phyloP scores from a whole-genome alignment of 2,329 filamentous ascomycete species.

The Aspergillus sp. region DNA sequence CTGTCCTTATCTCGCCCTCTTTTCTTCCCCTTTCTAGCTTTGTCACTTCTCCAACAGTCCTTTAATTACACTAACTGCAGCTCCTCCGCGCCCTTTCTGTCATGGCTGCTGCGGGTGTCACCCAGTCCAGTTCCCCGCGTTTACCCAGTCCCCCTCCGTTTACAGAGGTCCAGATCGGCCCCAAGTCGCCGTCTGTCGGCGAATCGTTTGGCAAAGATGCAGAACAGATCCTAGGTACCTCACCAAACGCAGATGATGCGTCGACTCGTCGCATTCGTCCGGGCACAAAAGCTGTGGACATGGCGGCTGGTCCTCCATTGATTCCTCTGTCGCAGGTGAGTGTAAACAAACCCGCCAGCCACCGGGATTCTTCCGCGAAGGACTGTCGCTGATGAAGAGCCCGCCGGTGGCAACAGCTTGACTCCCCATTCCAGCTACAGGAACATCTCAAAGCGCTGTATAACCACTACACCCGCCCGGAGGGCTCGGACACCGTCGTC shows the following conservation, averaged over 20 bases:
- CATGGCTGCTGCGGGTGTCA: constrained; percentile 48
- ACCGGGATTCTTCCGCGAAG: not conserved
- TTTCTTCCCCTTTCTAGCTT: constrained; percentile 1
- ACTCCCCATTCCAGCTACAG: constrained; percentile 95
- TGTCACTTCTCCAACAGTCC: not conserved
- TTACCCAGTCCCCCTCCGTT: constrained; percentile 93
- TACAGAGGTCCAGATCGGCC: constrained; percentile 87
- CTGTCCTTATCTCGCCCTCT: constrained; percentile 7
- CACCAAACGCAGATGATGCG: constrained; percentile 66
- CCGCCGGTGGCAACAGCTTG: constrained; percentile 61
- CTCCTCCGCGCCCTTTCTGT: constrained; percentile 11
- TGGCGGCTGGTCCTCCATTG: constrained; percentile 87
- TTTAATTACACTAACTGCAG: constrained; percentile 7
- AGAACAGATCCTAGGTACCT: constrained; percentile 51
- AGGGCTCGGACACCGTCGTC: constrained; percentile 57
- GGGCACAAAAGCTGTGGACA: constrained; percentile 86
- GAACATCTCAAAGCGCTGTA: constrained; percentile 94
- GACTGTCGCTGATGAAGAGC: constrained; percentile 5
- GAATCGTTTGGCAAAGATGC: constrained; percentile 60
- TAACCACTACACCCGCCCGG: constrained; percentile 70
- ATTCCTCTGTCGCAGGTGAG: constrained; percentile 79
- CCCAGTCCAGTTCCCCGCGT: constrained; percentile 75
- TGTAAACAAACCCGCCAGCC: constrained; percentile 13
- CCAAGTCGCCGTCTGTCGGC: constrained; percentile 69
- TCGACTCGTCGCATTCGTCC: constrained; percentile 83